Percentiles rank a stretch among this genome's conserved stretches.
Conservation (phyloP, 306 rosid species). For the Myrica gale region DNA sequence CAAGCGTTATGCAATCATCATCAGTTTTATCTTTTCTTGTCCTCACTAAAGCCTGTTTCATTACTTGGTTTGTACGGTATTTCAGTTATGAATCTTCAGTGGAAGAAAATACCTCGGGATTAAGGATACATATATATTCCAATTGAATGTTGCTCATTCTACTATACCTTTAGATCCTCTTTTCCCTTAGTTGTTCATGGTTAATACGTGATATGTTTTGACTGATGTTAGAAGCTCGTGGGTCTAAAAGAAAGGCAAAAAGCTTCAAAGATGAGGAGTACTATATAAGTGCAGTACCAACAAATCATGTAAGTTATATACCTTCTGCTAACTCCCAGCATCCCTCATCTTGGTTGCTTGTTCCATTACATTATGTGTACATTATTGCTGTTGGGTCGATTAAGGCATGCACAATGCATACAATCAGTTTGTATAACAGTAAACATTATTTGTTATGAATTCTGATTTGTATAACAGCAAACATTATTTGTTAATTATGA, state of each 20-base stretch:
- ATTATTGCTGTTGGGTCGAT: too few relatives aligned
- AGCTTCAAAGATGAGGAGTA: constrained; percentile 78
- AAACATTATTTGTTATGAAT: too few relatives aligned
- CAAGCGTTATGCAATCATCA: not conserved
- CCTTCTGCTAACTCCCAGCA: constrained; percentile 9
- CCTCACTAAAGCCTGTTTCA: not conserved
- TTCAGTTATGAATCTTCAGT: too few relatives aligned
- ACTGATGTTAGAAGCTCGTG: constrained; percentile 41
- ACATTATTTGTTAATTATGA: too few relatives aligned
- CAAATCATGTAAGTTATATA: too few relatives aligned
- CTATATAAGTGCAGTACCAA: constrained; percentile 81
- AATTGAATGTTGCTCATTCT: too few relatives aligned
- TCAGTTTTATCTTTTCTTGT: too few relatives aligned
- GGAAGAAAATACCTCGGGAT: not conserved
- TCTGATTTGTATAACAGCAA: too few relatives aligned
- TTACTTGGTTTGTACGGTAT: not conserved
- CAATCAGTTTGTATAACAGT: too few relatives aligned
- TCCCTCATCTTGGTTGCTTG: constrained; percentile 11
- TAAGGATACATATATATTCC: not conserved
- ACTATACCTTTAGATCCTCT: too few relatives aligned
- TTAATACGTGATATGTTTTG: constrained; percentile 26
- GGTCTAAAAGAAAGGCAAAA: constrained; percentile 66
- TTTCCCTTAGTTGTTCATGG: not conserved
- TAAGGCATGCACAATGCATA: too few relatives aligned
- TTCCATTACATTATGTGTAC: too few relatives aligned